Percentiles rank a stretch among this genome's conserved stretches.
Conservation (phyloP, 441 rosid genomes). For the Manihot esculenta region DNA sequence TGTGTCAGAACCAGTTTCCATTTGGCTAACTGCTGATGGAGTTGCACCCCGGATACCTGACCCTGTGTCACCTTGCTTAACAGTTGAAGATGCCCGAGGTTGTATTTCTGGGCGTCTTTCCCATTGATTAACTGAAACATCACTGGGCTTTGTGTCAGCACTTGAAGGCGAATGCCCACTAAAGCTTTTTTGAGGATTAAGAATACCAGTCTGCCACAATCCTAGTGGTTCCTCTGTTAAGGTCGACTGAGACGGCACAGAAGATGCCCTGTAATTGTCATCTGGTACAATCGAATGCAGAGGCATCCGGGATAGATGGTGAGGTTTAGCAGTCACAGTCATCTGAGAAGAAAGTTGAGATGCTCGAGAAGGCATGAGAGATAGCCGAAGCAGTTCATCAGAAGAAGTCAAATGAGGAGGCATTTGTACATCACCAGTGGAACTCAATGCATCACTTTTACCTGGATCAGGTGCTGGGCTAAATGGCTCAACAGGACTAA, state of each 20-base stretch:
- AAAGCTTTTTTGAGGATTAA: constrained; percentile 43
- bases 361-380: constrained; percentile 45
- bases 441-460: constrained; percentile 73
- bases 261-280: constrained; percentile 7
- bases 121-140: constrained; percentile 48
- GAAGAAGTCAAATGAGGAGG: constrained; percentile 37
- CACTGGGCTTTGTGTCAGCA: constrained; percentile 40
- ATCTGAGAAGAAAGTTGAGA: constrained; percentile 33
- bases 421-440: constrained; percentile 59
- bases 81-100: constrained; percentile 39
- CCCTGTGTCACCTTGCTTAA: constrained; percentile 27
- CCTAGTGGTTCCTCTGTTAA: constrained; percentile 31
- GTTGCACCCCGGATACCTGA: constrained; percentile 33
- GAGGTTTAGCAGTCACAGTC: constrained; percentile 19
- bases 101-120: constrained; percentile 47
- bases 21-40: constrained; percentile 29
- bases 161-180: constrained; percentile 46
- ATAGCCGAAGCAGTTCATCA: constrained; percentile 20
- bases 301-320: constrained; percentile 14
- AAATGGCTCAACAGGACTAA: constrained; percentile 67
- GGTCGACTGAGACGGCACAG: constrained; percentile 33
- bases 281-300: constrained; percentile 16
- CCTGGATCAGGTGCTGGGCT: constrained; percentile 62
- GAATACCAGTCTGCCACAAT: constrained; percentile 33
- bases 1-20: constrained; percentile 37